Conservation (phyloP, 805 yeast genomes). For the Sugiyamaella chiloensis region DNA sequence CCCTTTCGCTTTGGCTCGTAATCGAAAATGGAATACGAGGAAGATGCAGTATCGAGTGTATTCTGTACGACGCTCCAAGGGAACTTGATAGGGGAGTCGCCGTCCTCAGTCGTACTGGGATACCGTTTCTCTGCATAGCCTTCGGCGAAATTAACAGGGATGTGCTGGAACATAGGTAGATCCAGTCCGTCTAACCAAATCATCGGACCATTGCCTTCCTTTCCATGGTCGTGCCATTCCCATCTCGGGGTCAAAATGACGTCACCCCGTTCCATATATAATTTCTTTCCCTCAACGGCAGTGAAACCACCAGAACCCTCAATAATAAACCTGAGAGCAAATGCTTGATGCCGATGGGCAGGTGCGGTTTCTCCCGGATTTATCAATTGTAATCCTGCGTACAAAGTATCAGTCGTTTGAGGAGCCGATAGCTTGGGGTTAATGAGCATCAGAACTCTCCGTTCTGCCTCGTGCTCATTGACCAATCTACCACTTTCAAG, state of each 20-base stretch:
- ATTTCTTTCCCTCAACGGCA: slow-evolving; percentile 12
- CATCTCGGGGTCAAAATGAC: slow-evolving; percentile 13
- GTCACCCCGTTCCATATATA: slow-evolving; percentile 15
- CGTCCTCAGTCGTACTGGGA: slow-evolving; percentile 3
- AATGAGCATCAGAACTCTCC: slow-evolving; percentile 13
- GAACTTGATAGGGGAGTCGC: slow-evolving; percentile 6
- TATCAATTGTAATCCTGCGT: slow-evolving; percentile 12
- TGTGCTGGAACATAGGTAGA: slow-evolving; percentile 12
- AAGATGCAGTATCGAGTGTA: not conserved
- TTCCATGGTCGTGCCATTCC: slow-evolving; percentile 16
- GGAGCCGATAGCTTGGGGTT: slow-evolving; percentile 11
- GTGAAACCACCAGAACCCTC: slow-evolving; percentile 15
- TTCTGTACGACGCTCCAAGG: slow-evolving; percentile 11
- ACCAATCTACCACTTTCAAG: slow-evolving; percentile 8
- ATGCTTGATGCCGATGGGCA: slow-evolving; percentile 13
- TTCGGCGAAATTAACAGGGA: slow-evolving; percentile 14
- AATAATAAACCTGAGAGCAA: slow-evolving; percentile 14
- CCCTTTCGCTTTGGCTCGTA: slow-evolving; percentile 5
- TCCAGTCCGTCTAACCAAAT: slow-evolving; percentile 14
- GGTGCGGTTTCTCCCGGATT: slow-evolving; percentile 15
- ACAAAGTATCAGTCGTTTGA: slow-evolving; percentile 13
- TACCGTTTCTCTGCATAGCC: slow-evolving; percentile 8
- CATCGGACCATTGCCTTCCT: slow-evolving; percentile 13
- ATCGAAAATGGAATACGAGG: slow-evolving; percentile 2
- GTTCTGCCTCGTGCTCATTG: slow-evolving; percentile 11